Percentiles rank a stretch among this genome's conserved stretches.
phyloP scores from a whole-genome alignment of 2,329 filamentous ascomycete species.

The Aspergillus fischeri region DNA sequence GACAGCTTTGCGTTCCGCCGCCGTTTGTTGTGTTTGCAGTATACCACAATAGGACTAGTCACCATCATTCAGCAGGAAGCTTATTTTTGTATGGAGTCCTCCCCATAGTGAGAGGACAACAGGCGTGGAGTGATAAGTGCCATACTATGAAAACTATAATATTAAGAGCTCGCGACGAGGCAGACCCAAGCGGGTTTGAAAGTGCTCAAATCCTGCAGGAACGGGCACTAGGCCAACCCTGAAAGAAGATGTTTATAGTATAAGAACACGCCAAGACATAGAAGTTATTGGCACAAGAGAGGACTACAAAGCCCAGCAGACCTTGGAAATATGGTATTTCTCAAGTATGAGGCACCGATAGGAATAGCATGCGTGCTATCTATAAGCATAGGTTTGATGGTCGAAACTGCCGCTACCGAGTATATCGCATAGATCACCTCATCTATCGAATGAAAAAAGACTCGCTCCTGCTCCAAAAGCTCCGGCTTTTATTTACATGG shows the following conservation, averaged over 20 bases:
- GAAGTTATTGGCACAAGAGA: neutral
- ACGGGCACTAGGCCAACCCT: neutral
- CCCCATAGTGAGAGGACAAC: neutral
- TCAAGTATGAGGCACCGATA: neutral
- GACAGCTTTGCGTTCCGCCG: slow-evolving; percentile 28
- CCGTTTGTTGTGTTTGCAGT: slow-evolving; percentile 34
- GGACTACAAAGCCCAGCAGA: neutral
- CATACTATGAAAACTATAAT: neutral
- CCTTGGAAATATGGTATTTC: neutral
- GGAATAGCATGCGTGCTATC: slow-evolving; percentile 3
- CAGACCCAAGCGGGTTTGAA: neutral
- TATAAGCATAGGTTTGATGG: slow-evolving; percentile 5
- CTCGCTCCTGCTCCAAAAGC: slow-evolving; percentile 57
- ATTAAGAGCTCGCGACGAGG: neutral
- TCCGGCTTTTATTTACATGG: slow-evolving; percentile 59
- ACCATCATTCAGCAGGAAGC: neutral
- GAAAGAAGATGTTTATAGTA: neutral
- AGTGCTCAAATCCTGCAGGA: neutral
- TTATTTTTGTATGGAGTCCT: neutral
- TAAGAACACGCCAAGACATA: neutral
- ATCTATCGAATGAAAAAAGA: slow-evolving; percentile 60
- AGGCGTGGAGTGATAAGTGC: neutral
- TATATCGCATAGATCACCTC: slow-evolving; percentile 1
- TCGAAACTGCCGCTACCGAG: neutral
- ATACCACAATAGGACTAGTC: slow-evolving; percentile 1